Base-by-base conservation (phyloP, 345 rosid genomes). In the Boechera divaricarpa region DNA sequence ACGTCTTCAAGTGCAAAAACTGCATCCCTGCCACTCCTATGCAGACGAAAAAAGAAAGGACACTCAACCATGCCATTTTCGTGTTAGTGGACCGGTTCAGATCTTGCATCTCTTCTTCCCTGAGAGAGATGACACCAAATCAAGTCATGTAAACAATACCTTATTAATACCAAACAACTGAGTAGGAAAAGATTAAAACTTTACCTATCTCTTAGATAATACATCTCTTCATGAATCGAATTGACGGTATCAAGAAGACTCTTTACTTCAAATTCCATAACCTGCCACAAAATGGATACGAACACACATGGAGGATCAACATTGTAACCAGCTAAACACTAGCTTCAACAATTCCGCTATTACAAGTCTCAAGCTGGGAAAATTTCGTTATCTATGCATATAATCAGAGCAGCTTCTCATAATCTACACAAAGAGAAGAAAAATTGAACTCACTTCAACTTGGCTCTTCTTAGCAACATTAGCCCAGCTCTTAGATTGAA, bases 21-120 rank as follows among this genome's bases (percentile, higher is more conserved):
- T 95, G 99, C 85, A 95, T 24, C 28, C 91, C 98, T 2, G 96
- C 98, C 13, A 92, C 98, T 24, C 97, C 86, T 52, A 92, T 57
- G 87, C 93, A 89, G 31, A 95, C 86, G 44, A 84, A 54, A 15
- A 92, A 91, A 0, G 98, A 92, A 28, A 95, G 85, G 13, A 89
- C 59, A 77, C 97, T 86, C 56, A 95, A 75, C 91, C 87, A 84
- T 11, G 88, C 94, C 99, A 95, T 95, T 73, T 76, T 92, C 7
- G 86, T 49, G 80, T 89, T 91, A 0, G 99, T 95, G 5, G 86
- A 75, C 54, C 69, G 76, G 82, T 89, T 95, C 73, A 95, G 78
- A 5, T 85, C 93, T 82, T 91, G 94, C 99, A 92, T 95, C 84
- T 92, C 91, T 57, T 87, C 93, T 85, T 92, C 99, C 76, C 98